These are phyloP conservation scores for Citrus cavaleriei DNA, from an alignment of 345 rosid species.

Conservation along the genomic window DNA sequence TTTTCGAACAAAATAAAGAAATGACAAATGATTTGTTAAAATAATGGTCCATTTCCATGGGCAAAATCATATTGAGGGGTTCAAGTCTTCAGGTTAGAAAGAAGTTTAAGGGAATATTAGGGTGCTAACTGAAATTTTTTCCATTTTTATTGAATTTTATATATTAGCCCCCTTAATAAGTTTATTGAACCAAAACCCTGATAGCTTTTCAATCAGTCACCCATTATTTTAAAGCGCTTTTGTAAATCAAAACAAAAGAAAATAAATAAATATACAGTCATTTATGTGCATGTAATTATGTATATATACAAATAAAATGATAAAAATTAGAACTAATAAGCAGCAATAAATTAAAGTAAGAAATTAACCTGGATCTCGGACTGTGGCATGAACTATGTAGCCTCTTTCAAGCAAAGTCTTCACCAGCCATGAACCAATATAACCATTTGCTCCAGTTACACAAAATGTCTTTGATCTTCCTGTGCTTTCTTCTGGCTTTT, in stretches of 20 bases:
- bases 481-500: background rate
- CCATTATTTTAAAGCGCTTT: too few relatives aligned
- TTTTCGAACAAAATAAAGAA: too few relatives aligned
- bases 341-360: background rate
- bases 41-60: too few relatives aligned
- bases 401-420: constrained; percentile 63
- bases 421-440: constrained; percentile 76
- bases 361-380: constrained; percentile 57
- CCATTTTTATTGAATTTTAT: too few relatives aligned
- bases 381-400: constrained; percentile 64
- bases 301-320: background rate
- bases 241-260: background rate
- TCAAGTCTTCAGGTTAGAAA: too few relatives aligned
- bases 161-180: too few relatives aligned
- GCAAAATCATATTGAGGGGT: too few relatives aligned
- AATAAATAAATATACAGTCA: background rate
- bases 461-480: constrained; percentile 40
- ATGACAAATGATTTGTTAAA: too few relatives aligned
- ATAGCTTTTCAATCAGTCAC: too few relatives aligned
- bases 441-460: constrained; percentile 78
- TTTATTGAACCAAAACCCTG: too few relatives aligned
- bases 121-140: too few relatives aligned
- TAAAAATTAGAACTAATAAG: background rate
- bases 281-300: background rate
- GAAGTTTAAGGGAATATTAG: too few relatives aligned